Conservation (phyloP, 495 filamentous ascomycete genomes). For the Clohesyomyces aquaticus region DNA sequence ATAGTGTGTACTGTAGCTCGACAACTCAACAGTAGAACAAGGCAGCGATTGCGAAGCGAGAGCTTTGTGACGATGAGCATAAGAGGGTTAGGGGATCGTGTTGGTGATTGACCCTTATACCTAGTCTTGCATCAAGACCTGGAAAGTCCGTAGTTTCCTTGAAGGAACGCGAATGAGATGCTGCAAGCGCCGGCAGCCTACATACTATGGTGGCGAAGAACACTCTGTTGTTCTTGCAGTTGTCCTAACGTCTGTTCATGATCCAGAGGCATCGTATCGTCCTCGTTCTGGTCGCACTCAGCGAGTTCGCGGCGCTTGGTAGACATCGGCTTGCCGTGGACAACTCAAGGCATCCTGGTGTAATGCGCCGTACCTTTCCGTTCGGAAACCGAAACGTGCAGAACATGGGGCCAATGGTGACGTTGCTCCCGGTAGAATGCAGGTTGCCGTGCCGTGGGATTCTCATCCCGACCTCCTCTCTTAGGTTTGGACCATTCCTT, state of each 20-base stretch:
- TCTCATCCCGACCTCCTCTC: not conserved
- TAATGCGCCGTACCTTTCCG: not conserved
- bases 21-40: too few relatives aligned
- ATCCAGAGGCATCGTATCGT: too few relatives aligned
- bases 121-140: not conserved
- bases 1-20: too few relatives aligned
- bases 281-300: too few relatives aligned
- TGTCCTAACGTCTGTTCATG: too few relatives aligned
- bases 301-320: not conserved
- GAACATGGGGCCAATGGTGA: not conserved
- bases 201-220: too few relatives aligned
- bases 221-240: too few relatives aligned
- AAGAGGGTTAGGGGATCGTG: not conserved
- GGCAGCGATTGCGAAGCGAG: not conserved
- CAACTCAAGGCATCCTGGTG: not conserved
- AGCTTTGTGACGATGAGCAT: not conserved
- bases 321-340: not conserved
- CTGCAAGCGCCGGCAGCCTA: too few relatives aligned
- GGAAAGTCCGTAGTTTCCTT: not conserved
- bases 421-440: not conserved
- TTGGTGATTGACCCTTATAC: not conserved
- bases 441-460: not conserved
- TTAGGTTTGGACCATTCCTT: not conserved
- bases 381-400: not conserved
- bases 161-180: not conserved